Percentiles rank a stretch among this genome's conserved stretches.
phyloP scores from a whole-genome alignment of 2,329 filamentous ascomycete species.

The Didymella pinodella region DNA sequence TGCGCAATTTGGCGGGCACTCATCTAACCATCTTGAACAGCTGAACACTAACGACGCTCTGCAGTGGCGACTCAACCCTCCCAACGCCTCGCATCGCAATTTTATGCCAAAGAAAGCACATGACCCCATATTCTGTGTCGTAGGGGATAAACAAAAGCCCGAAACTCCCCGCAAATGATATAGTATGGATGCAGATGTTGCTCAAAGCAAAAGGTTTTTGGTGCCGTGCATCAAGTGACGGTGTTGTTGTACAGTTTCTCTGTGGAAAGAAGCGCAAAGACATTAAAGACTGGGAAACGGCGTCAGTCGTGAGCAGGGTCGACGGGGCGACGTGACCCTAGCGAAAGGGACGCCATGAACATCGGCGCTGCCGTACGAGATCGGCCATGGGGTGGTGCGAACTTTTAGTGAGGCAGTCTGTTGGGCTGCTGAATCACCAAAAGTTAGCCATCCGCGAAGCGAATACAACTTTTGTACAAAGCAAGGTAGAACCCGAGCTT shows the following conservation, averaged over 20 bases:
- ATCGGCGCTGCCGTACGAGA: conserved; percentile 26
- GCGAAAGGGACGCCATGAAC: conserved; percentile 45
- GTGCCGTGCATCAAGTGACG: conserved; percentile 19
- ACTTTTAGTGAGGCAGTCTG: conserved; percentile 33
- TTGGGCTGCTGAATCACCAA: conserved; percentile 36
- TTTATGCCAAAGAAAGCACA: conserved; percentile 16
- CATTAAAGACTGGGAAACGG: conserved; percentile 14
- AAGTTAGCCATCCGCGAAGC: conserved; percentile 43
- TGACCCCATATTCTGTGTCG: conserved; percentile 15
- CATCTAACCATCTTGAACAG: conserved; percentile 9
- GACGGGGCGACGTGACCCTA: conserved; percentile 46
- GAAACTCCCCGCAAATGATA: conserved; percentile 31
- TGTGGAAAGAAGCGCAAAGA: conserved; percentile 16
- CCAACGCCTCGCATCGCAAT: conserved; percentile 23
- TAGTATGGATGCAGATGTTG: conserved; percentile 24
- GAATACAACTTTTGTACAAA: conserved; percentile 45
- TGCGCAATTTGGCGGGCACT: conserved; percentile 29
- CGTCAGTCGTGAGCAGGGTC: conserved; percentile 8
- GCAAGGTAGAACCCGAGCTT: conserved; percentile 46
- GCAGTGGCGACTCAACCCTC: conserved; percentile 10
- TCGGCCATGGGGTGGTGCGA: conserved; percentile 23
- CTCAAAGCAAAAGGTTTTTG: conserved; percentile 16
- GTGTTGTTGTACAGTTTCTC: conserved; percentile 25
- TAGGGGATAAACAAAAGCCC: conserved; percentile 21
- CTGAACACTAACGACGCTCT: conserved; percentile 14